Percentiles rank a stretch among this genome's conserved stretches.
phyloP scores from a whole-genome alignment of 2,329 filamentous ascomycete species.

The Phaeosphaeria sp. region DNA sequence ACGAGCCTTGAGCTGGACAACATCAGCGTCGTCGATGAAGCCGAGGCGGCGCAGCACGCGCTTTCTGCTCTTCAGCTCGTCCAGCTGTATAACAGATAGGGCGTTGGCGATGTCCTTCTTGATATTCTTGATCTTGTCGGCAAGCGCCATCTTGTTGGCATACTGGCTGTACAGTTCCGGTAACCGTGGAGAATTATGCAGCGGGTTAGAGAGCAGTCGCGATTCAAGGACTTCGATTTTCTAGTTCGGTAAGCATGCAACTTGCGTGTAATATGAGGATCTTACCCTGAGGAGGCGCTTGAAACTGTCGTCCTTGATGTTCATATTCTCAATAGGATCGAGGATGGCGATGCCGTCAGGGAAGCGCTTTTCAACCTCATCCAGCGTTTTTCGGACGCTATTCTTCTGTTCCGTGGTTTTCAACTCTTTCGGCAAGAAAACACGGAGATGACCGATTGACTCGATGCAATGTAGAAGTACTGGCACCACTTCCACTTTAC shows the following conservation, averaged over 20 bases:
- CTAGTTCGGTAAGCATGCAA: slow-evolving; percentile 49
- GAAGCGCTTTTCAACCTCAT: slow-evolving; percentile 85
- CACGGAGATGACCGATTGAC: slow-evolving; percentile 79
- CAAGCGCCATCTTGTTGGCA: slow-evolving; percentile 75
- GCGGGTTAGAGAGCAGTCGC: slow-evolving; percentile 82
- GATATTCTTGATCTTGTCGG: slow-evolving; percentile 80
- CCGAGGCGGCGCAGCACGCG: slow-evolving; percentile 90
- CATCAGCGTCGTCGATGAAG: slow-evolving; percentile 94
- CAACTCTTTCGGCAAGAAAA: slow-evolving; percentile 82
- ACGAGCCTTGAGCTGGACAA: slow-evolving; percentile 94
- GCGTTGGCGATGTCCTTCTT: slow-evolving; percentile 88
- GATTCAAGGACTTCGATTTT: slow-evolving; percentile 98
- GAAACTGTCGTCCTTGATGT: slow-evolving; percentile 89
- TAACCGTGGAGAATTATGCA: slow-evolving; percentile 88
- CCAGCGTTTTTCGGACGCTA: slow-evolving; percentile 69
- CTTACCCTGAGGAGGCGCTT: slow-evolving; percentile 79
- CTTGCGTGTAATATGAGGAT: not conserved
- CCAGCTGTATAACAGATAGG: slow-evolving; percentile 87
- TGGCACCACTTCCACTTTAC: slow-evolving; percentile 81
- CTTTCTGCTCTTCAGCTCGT: slow-evolving; percentile 95
- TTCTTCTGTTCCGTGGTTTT: slow-evolving; percentile 72
- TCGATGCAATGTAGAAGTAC: slow-evolving; percentile 86
- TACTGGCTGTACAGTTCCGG: slow-evolving; percentile 88
- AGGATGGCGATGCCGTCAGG: slow-evolving; percentile 88
- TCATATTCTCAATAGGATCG: slow-evolving; percentile 96